Evolutionary conservation across 1,139 yeast species (phyloP).

Genomic region (Hansenula sp.): DNA sequence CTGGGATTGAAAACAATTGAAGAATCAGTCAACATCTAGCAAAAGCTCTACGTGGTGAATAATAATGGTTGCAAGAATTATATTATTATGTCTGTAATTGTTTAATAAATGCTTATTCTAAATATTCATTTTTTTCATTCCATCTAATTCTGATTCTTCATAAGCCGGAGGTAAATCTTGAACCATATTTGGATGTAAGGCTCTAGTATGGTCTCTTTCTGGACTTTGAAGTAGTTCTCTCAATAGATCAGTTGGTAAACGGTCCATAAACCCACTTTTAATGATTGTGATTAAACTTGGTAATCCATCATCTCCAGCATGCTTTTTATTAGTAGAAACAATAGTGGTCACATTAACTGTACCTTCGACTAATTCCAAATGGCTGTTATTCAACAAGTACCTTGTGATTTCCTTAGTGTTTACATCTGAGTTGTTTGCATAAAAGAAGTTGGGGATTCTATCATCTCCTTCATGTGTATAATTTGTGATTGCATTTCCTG

Average conservation of each 20-base stretch:
- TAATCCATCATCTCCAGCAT: neutral
- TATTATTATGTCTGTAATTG: no score
- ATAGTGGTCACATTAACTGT: neutral
- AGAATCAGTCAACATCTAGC: no score
- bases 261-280: neutral
- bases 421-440: neutral
- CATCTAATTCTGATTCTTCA: neutral
- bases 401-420: neutral
- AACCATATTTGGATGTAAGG: neutral
- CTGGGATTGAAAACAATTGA: no score
- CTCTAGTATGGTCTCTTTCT: neutral
- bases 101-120: neutral
- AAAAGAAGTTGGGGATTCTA: neutral
- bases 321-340: neutral
- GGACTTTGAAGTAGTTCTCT: neutral
- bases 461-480: neutral
- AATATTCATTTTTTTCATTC: neutral
- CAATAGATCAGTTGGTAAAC: neutral
- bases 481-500: neutral
- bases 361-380: neutral
- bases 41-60: no score
- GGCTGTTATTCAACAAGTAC: neutral
- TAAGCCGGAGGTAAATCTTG: slow-evolving; percentile 1
- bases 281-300: slow-evolving; percentile 1
- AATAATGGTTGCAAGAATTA: no score